Evolutionary conservation across 495 filamentous ascomycete genomes (phyloP), one percentile per base, ranked within the genome.

Genomic region (Penicillium bialowiezense): DNA sequence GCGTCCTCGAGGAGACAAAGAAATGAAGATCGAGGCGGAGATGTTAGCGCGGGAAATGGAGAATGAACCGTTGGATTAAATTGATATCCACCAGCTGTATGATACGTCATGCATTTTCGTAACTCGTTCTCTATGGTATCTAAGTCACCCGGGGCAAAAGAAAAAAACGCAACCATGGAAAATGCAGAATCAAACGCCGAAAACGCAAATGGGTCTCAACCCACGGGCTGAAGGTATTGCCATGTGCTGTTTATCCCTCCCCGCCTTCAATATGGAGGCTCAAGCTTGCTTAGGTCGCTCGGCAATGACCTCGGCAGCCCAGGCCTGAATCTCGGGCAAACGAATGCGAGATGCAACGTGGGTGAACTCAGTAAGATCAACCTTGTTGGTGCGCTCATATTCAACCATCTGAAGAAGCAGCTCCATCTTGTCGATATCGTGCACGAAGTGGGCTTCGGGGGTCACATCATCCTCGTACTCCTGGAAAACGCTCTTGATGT

Each of bases 351-450:
- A 69, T 31, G 85, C 82, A 40, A 96, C 93, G 48, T 81, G 81
- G 18, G 81, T 67, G 59, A 98, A 97, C 69, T 97, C 93, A 19
- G 83, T 78, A 35, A 98, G 73, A 65, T 97, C 89, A 44, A 88
- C 64, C 28, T 84, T 65, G 21, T 80, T 69, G 10, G 75, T 71
- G 57, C 86, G 88, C 79, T 98, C 93, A 64, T 98, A 98, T 66
- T 98, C 93, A 17, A 96, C 75, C 86, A 96, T 96, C 73, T 98
- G 93, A 63, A 93, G 68, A 37, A 98, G 65, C 31, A 98, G 71
- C 72, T 98, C 93, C 64, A 97, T 84, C 78, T 97, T 96, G 67
- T 98, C 93, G 46, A 98, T 81, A 71, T 97, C 93, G 60, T 98
- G 93, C 13, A 98, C 95, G 53, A 90, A 98, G 51, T 82, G 71